A percentile compares a stretch with the other conserved stretches of the same genome.
phyloP scores from a whole-genome alignment of 441 rosid genomes.

The Populus hybrid region DNA sequence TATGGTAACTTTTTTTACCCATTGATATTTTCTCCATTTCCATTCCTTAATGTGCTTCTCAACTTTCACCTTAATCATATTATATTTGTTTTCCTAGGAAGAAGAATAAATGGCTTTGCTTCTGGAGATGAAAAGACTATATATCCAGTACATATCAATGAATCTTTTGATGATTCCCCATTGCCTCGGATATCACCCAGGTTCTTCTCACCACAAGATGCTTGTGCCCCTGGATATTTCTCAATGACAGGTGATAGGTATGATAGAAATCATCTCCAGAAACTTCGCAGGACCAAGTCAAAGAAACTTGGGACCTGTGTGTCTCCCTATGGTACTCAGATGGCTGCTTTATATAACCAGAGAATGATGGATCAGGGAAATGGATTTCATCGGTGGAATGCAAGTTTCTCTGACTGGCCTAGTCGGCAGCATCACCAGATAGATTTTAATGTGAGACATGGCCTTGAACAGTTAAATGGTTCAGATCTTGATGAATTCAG shows the following conservation, averaged over 20 bases:
- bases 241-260: conserved; percentile 48
- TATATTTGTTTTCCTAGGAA: conserved; percentile 43
- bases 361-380: conserved; percentile 50
- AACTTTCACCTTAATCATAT: conserved; percentile 19
- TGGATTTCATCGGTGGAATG: conserved; percentile 43
- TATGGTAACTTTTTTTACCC: conserved; percentile 33
- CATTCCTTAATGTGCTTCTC: neutral
- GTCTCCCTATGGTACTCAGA: conserved; percentile 33
- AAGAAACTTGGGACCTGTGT: conserved; percentile 38
- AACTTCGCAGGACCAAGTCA: conserved; percentile 47
- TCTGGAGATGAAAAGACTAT: conserved; percentile 66
- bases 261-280: conserved; percentile 43
- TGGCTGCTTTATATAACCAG: conserved; percentile 26
- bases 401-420: conserved; percentile 48
- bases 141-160: conserved; percentile 52
- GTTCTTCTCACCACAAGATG: conserved; percentile 51
- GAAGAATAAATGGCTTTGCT: conserved; percentile 65
- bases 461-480: conserved; percentile 41
- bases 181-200: conserved; percentile 53
- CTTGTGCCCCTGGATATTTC: conserved; percentile 38
- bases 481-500: conserved; percentile 59
- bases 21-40: neutral
- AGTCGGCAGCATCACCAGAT: conserved; percentile 33
- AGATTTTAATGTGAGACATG: conserved; percentile 39
- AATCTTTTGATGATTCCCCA: conserved; percentile 52